Evolutionary conservation across 768 basidiomycete species (phyloP), one percentile per base, ranked within the genome.

Genomic region (Termitomyces heimii): DNA sequence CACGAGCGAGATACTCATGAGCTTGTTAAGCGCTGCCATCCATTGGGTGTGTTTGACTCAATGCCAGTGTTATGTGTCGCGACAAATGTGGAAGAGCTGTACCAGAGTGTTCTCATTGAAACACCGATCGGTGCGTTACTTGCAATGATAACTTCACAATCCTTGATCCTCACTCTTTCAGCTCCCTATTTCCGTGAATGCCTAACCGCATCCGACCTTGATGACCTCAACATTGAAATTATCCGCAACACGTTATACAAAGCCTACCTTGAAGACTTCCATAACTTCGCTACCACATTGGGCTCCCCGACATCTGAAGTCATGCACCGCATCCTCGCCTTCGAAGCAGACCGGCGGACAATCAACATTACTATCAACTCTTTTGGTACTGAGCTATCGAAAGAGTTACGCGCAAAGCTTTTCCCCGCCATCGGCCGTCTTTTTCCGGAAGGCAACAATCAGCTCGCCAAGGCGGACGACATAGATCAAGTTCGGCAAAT

Each of bases 341-440:
- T 99, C 66, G 97, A 99, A 77, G 97, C 96, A 28, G 97, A 99
- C 75, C 82, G 97, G 35, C 86, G 97, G 52, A 89, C 94, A 1
- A 88, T 98, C 70, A 99, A 98, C 77, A 98, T 99, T 73, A 97
- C 97, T 34, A 92, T 99, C 78, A 99, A 99, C 79, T 98, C 97
- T 13, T 96, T 98, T 75, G 89, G 88, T 58, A 98, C 97, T 4
- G 93, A 94, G 65, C 82, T 99, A 58, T 80, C 88, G 40, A 99
- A 99, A 72, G 97, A 99, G 68, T 88, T 92, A 63, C 89, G 97
- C 35, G 93, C 94, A 14, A 86, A 86, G 66, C 83, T 99, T 39
- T 98, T 96, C 81, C 97, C 97, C 5, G 80, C 88, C 16, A 91
- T 98, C 59, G 97, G 97, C 18, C 84, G 90, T 54, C 81, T 99